These are phyloP conservation scores for Atkinsonella hypoxylon DNA, from an alignment of 2,329 filamentous ascomycete genomes.

Conservation along the genomic window DNA sequence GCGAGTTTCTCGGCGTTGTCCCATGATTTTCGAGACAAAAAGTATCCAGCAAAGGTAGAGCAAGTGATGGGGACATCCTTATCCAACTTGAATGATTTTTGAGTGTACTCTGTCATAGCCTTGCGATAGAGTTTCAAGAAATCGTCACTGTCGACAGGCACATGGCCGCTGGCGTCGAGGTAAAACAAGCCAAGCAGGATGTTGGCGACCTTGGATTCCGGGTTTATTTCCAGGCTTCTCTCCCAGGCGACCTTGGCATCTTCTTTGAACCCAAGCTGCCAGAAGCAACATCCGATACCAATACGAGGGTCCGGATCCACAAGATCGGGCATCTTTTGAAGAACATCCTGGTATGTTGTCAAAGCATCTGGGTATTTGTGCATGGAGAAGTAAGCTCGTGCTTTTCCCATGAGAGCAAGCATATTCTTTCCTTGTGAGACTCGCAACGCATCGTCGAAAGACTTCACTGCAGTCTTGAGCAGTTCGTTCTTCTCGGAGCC, in stretches of 20 bases:
- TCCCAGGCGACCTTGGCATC: slow-evolving; percentile 89
- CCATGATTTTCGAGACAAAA: slow-evolving; percentile 70
- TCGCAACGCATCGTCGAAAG: slow-evolving; percentile 86
- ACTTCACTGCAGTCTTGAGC: slow-evolving; percentile 74
- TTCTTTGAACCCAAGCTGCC: slow-evolving; percentile 90
- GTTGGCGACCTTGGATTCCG: slow-evolving; percentile 79
- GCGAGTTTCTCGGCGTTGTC: slow-evolving; percentile 75
- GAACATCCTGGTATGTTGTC: slow-evolving; percentile 72
- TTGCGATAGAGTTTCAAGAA: slow-evolving; percentile 82
- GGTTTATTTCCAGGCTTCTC: slow-evolving; percentile 65
- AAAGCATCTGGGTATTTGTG: slow-evolving; percentile 78
- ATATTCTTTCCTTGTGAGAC: slow-evolving; percentile 80
- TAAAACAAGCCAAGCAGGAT: slow-evolving; percentile 85
- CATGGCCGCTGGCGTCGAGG: slow-evolving; percentile 72
- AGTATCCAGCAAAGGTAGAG: slow-evolving; percentile 82
- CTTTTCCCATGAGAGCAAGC: slow-evolving; percentile 83
- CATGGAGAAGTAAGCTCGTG: slow-evolving; percentile 74
- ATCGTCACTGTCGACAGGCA: slow-evolving; percentile 70
- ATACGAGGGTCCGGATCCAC: slow-evolving; percentile 91
- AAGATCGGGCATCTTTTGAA: slow-evolving; percentile 75
- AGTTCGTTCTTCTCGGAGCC: slow-evolving; percentile 69
- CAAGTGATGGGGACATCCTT: slow-evolving; percentile 84
- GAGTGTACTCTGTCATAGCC: slow-evolving; percentile 88
- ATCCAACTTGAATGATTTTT: slow-evolving; percentile 87
- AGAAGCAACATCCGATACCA: slow-evolving; percentile 92